Conservation (phyloP, 108 stramenopile genomes). For the Chaetoceros muelleri region DNA sequence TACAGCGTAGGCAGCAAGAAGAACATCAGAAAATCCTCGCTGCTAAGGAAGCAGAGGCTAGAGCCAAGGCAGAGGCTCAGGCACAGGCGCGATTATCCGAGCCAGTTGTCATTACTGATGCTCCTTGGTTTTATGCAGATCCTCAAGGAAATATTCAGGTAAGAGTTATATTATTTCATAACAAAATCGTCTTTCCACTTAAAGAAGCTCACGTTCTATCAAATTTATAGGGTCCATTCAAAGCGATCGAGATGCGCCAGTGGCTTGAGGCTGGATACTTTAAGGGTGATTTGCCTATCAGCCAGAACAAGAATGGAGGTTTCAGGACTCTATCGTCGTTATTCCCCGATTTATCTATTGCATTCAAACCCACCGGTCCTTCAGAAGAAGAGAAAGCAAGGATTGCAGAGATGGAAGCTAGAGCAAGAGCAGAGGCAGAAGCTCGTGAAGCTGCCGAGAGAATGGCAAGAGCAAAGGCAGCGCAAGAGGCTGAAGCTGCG, state of each 20-base stretch:
- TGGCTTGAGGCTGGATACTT: conserved; percentile 98
- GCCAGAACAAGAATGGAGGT: conserved; percentile 58
- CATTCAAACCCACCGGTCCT: conserved; percentile 37
- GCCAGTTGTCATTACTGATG: conserved; percentile 30
- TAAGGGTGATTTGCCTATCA: conserved; percentile 85
- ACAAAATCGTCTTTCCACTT: no score
- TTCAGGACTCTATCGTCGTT: conserved; percentile 52
- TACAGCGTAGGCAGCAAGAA: conserved; percentile 20
- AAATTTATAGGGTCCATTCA: conserved; percentile 81
- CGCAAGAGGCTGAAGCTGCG: conserved; percentile 3
- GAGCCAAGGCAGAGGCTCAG: no score
- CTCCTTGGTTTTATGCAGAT: conserved; percentile 86
- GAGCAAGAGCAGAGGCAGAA: conserved; percentile 19
- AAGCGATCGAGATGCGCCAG: conserved; percentile 90
- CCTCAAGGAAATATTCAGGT: conserved; percentile 86
- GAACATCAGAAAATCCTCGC: conserved; percentile 32
- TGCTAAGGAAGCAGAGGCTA: conserved; percentile 15
- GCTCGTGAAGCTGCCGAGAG: conserved; percentile 13
- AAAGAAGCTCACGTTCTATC: no score
- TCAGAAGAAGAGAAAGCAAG: conserved; percentile 16
- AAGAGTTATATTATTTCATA: conserved; percentile 7
- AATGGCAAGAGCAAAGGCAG: conserved; percentile 11
- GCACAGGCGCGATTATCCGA: conserved; percentile 10
- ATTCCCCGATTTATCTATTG: conserved; percentile 61
- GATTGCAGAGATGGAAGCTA: conserved; percentile 9